Conservation (phyloP, 768 basidiomycete species). For the Russula abietina region DNA sequence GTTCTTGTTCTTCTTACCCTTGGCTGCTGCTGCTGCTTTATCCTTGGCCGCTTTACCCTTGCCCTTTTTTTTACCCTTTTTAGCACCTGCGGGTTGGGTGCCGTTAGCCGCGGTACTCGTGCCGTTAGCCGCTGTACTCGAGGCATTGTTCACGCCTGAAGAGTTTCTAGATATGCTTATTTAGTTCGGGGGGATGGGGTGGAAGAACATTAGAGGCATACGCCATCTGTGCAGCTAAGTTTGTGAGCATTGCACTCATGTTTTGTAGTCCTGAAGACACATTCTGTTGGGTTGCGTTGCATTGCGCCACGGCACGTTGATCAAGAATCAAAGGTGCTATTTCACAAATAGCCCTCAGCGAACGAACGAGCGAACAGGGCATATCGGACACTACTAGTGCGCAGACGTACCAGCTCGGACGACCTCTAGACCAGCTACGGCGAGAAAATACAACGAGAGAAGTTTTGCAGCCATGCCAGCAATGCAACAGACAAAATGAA, state of each 20-base stretch:
- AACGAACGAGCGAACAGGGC: background rate
- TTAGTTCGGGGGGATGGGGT: background rate
- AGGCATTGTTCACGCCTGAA: background rate
- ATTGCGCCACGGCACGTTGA: background rate
- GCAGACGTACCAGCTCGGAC: conserved; percentile 8
- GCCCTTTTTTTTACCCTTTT: background rate
- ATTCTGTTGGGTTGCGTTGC: background rate
- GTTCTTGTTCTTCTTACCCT: background rate
- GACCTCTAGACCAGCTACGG: conserved; percentile 3
- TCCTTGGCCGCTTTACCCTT: background rate
- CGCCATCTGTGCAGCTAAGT: conserved; percentile 3
- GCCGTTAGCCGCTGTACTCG: too few species aligned
- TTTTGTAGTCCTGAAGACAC: background rate
- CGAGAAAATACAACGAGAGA: conserved; percentile 12
- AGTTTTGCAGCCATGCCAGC: conserved; percentile 16
- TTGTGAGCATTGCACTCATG: background rate
- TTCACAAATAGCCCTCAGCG: background rate
- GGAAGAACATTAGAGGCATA: background rate
- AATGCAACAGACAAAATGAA: conserved; percentile 5
- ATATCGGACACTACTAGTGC: background rate
- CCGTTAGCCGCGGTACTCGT: background rate
- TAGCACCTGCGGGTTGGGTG: too few species aligned
- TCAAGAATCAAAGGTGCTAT: conserved; percentile 4
- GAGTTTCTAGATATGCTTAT: background rate
- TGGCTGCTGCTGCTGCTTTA: background rate